Evolutionary conservation across 1,284 basidiomycete genomes (phyloP).

Genomic region (Ustilago hordei): DNA sequence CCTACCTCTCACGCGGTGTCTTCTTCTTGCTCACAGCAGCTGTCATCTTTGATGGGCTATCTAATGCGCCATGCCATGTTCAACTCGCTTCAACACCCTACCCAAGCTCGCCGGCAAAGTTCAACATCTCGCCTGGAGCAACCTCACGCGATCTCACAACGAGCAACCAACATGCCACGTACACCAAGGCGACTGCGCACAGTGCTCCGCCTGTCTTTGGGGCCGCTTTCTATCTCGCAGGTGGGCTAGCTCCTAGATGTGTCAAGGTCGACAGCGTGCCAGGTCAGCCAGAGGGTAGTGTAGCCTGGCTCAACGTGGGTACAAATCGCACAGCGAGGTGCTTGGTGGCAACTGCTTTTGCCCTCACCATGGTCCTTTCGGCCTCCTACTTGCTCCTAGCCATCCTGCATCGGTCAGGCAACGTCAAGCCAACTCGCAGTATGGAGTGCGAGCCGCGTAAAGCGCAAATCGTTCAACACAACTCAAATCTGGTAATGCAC

Average conservation of each 20-base stretch:
- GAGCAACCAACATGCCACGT: background rate
- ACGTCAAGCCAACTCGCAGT: slow-evolving; percentile 1
- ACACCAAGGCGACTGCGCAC: background rate
- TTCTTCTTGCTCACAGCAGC: slow-evolving; percentile 11
- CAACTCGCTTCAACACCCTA: background rate
- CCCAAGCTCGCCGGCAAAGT: slow-evolving; percentile 14
- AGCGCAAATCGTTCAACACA: background rate
- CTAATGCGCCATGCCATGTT: slow-evolving; percentile 10
- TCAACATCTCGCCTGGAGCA: slow-evolving; percentile 9
- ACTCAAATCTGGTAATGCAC: background rate
- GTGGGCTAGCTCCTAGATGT: slow-evolving; percentile 26
- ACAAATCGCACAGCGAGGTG: slow-evolving; percentile 1
- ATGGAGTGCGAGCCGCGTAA: background rate
- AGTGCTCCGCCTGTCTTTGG: slow-evolving; percentile 10
- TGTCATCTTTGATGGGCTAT: slow-evolving; percentile 19
- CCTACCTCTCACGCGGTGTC: slow-evolving; percentile 9
- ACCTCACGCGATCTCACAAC: slow-evolving; percentile 2
- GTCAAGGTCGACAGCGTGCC: slow-evolving; percentile 3
- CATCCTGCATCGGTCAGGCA: slow-evolving; percentile 13
- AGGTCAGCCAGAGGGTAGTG: slow-evolving; percentile 1
- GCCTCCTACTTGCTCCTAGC: slow-evolving; percentile 14
- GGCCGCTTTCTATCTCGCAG: slow-evolving; percentile 25
- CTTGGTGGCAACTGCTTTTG: slow-evolving; percentile 6
- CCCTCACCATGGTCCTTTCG: background rate
- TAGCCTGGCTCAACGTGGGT: slow-evolving; percentile 14